Conservation (phyloP, 768 basidiomycete species). For the Sporobolomyces pararoseus region DNA sequence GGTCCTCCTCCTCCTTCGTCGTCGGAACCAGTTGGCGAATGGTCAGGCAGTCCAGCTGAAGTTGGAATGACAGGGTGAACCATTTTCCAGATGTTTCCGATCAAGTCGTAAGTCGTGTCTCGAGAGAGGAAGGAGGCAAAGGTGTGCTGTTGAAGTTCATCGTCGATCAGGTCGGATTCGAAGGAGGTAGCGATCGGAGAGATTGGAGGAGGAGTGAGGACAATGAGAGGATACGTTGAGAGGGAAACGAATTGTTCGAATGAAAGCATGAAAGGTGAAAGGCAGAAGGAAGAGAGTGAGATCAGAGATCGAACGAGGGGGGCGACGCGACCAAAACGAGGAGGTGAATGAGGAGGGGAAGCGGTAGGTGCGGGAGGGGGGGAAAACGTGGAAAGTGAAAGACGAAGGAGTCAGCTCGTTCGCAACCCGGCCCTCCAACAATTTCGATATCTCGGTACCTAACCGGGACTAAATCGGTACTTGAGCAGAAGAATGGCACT, state of each 20-base stretch:
- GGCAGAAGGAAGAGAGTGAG: neutral
- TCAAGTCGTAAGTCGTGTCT: constrained; percentile 93
- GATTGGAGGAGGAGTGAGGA: constrained; percentile 1
- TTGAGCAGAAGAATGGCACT: constrained; percentile 39
- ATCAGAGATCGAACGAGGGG: neutral
- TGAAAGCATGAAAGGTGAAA: neutral
- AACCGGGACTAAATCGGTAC: too few species aligned
- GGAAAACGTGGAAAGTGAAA: too few species aligned
- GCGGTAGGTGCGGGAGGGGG: too few species aligned
- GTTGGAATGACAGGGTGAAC: constrained; percentile 64
- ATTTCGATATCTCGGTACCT: neutral
- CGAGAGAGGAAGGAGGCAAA: constrained; percentile 95
- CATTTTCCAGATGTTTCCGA: constrained; percentile 90
- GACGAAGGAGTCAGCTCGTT: too few species aligned
- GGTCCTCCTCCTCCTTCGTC: constrained; percentile 20
- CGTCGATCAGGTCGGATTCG: neutral
- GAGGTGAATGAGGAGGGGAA: too few species aligned
- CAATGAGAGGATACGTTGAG: neutral
- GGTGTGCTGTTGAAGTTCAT: constrained; percentile 64
- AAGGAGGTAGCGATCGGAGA: neutral
- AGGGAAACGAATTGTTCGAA: neutral
- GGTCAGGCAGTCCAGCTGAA: constrained; percentile 45
- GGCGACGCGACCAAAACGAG: neutral
- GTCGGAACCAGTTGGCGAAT: constrained; percentile 30
- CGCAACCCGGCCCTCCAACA: neutral